phyloP scores from a whole-genome alignment of 177 flowering plant species.

The Tripterygium wilfordii region DNA sequence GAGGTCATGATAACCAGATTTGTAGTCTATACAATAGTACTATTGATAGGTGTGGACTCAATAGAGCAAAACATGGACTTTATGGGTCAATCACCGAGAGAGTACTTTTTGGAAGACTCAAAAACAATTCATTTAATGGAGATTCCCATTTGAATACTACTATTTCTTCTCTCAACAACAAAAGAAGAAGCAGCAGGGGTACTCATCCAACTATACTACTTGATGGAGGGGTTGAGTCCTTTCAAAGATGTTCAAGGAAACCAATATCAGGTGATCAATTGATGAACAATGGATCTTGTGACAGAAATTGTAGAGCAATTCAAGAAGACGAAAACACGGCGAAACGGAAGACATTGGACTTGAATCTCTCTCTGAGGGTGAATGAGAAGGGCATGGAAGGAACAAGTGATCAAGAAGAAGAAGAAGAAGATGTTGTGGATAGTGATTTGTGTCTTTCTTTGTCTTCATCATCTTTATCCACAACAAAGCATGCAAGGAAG shows the following conservation, averaged over 20 bases:
- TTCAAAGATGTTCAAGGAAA: too few species aligned
- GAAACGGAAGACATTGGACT: conserved; percentile 22
- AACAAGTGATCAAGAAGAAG: background rate
- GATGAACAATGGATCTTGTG: background rate
- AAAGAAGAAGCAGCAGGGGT: too few species aligned
- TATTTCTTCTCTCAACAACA: conserved; percentile 1
- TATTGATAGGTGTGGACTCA: too few species aligned
- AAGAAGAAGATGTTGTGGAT: conserved; percentile 2
- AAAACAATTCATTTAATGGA: background rate
- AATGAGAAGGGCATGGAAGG: background rate
- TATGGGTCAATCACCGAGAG: conserved; percentile 8
- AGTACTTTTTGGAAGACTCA: conserved; percentile 3
- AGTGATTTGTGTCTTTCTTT: conserved; percentile 27
- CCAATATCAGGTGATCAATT: background rate
- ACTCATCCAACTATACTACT: too few species aligned
- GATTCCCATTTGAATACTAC: background rate
- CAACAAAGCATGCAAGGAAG: conserved; percentile 14
- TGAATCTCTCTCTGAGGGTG: conserved; percentile 22
- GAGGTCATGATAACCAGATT: conserved; percentile 7
- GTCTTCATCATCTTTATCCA: conserved; percentile 20
- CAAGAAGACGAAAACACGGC: conserved; percentile 1
- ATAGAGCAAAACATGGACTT: conserved; percentile 6
- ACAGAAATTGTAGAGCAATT: too few species aligned
- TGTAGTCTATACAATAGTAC: conserved; percentile 8
- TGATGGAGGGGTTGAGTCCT: too few species aligned